Base-by-base conservation (phyloP, 495 filamentous ascomycete genomes). In the Trichoderma parareesei region DNA sequence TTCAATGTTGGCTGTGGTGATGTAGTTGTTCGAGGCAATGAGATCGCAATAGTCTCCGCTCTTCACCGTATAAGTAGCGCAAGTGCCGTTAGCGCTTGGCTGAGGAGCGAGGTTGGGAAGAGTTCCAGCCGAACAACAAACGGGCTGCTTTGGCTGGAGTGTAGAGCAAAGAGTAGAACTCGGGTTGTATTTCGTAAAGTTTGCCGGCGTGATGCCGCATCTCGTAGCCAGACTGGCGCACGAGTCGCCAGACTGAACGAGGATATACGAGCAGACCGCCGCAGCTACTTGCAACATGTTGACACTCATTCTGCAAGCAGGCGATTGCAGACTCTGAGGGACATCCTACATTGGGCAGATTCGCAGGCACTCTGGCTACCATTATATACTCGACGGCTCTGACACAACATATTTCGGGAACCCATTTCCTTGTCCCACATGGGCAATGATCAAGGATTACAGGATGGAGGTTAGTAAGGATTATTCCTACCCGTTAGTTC, bases 61-160 rank as follows among this genome's bases (percentile, higher is more conserved):
- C 20, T 67, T 13, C 11, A 77, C 73, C 2, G 38, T 57, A 69
- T 84, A 76, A 0, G 66, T 60, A 8, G 64, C 63, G 64, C 82
- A 85, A 0, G 68, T 67, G 11, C 80, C 81, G 61, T 84, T 71
- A 1, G 72, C 18, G 42, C 79, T 71, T 0, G 75, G 76, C 61
- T 72, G 68, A 0, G 80, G 81, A 4, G 59, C 65, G 16, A 67
- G 65, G 65, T 81, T 71, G 0, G 75, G 75, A 2, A 77, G 67
- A 0, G 61, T 27, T 11, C 79, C 82, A 3, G 65, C 20, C 0
- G 75, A 73, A 65, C 82, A 84, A 73, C 82, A 85, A 14, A 83
- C 77, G n/a, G 72, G 61, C 60, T 82, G 71, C 3, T 69, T 66
- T 4, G 68, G 44, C 38, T 62, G 63, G 3, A 83, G 71, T 3